Evolutionary conservation across 441 rosid genomes (phyloP), one percentile per base, ranked within the genome.

Genomic region (Arabidopsis lyrata): DNA sequence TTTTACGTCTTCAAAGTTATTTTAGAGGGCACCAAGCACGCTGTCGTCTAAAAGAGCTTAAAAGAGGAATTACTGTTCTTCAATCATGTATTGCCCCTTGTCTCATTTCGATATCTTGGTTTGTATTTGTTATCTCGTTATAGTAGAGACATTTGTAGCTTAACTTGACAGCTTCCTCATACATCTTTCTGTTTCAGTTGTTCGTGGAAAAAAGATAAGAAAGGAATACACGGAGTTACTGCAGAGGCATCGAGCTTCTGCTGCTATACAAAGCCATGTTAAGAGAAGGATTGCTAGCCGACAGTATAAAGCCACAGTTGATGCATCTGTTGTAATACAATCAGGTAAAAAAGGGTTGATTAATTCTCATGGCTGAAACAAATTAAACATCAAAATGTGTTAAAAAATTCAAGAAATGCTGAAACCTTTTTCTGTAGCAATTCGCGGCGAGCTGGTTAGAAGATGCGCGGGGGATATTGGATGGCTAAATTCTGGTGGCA

Each of bases 1-100:
- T 96, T 79, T 82, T 96, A 77, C 91, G 95, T 44, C 96, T 93
- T 42, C 99, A 96, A 79, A 96, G 97, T 81, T 87, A 88, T 81
- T 96, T 96, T 80, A 88, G 98, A 85, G 98, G 97, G 48, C 87
- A 91, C 86, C 90, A 66, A 82, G 96, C 97, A 77, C 95, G 99
- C 32, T 49, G 76, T 63, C 73, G 72, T 60, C 72, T 88, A 35
- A 81, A 86, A 85, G 84, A 84, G 80, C 87, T 96, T 72, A 84
- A 62, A 77, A 86, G 73, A 55, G 97, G 94, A 73, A 86, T 88
- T 68, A 72, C 75, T 55, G 71, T 80, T 59, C 86, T 96, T 53
- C 99, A 96, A 72, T 90, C 99, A 86, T 89, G 99, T 96, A 91
- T 34, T 31, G 58, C 20, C 69, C 47, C 60, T 76, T 44, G 62